phyloP scores from a whole-genome alignment of 1,284 basidiomycete genomes.

The Naganishia sp. region DNA sequence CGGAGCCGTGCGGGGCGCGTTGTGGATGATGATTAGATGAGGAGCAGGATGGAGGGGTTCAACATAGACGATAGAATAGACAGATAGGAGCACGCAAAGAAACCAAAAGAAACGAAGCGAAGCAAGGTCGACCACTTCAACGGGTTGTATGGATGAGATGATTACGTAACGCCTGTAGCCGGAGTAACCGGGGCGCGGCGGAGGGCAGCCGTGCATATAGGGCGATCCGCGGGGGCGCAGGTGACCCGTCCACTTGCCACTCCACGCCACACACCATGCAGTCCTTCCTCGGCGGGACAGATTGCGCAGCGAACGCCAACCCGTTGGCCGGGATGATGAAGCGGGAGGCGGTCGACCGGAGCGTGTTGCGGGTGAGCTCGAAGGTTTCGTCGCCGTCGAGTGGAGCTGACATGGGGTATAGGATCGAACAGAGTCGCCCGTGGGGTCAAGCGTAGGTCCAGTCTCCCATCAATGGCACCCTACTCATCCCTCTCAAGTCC shows the following conservation, averaged over 20 bases:
- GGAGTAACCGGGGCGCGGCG: neutral
- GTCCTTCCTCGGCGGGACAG: constrained; percentile 79
- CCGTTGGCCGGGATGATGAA: constrained; percentile 88
- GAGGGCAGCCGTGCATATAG: neutral
- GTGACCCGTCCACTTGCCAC: neutral
- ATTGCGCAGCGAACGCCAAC: constrained; percentile 82
- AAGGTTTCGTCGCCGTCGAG: neutral
- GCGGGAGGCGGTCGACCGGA: constrained; percentile 85
- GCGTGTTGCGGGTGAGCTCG: constrained; percentile 58
- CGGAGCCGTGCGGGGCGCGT: constrained; percentile 47
- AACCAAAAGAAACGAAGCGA: neutral
- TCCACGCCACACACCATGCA: constrained; percentile 42
- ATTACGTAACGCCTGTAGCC: constrained; percentile 10
- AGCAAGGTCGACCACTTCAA: neutral
- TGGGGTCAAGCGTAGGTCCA: neutral
- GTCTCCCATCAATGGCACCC: neutral
- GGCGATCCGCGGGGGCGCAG: neutral
- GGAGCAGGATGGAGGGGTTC: neutral
- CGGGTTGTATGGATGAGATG: constrained; percentile 13
- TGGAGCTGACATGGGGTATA: neutral
- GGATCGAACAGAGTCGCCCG: neutral
- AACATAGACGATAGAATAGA: constrained; percentile 13
- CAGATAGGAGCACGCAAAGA: neutral
- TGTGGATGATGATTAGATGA: constrained; percentile 38
- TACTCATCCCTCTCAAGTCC: neutral